Percentiles rank a stretch among this genome's conserved stretches.
phyloP scores from a whole-genome alignment of 768 basidiomycete species.

The Lactarius vividus region DNA sequence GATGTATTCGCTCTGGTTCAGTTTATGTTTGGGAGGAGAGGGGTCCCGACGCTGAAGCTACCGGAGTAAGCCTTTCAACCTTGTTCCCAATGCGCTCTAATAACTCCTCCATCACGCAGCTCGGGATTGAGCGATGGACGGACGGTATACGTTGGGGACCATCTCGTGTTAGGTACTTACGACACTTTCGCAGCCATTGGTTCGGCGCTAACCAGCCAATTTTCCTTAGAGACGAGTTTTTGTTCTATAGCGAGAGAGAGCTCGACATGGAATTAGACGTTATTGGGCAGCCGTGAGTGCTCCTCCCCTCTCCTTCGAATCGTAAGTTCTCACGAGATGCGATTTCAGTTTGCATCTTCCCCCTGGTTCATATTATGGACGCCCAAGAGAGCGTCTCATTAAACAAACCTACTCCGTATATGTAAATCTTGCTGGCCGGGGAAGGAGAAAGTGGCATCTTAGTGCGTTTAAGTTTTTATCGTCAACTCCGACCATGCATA shows the following conservation, averaged over 20 bases:
- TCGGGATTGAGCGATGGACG: slow-evolving; percentile 81
- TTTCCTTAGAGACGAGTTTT: slow-evolving; percentile 54
- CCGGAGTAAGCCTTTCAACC: slow-evolving; percentile 48
- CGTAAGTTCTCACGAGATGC: slow-evolving; percentile 22
- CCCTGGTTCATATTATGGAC: slow-evolving; percentile 32
- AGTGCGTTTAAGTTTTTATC: slow-evolving; percentile 44
- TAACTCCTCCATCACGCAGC: slow-evolving; percentile 36
- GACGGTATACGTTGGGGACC: slow-evolving; percentile 73
- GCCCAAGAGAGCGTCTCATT: slow-evolving; percentile 50
- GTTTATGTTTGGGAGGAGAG: slow-evolving; percentile 87
- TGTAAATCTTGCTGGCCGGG: slow-evolving; percentile 55
- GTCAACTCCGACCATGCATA: slow-evolving; percentile 3
- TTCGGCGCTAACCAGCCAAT: slow-evolving; percentile 1
- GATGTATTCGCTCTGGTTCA: slow-evolving; percentile 64
- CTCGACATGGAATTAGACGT: slow-evolving; percentile 33
- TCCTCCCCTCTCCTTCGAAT: not conserved
- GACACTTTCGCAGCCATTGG: not conserved
- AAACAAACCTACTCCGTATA: slow-evolving; percentile 83
- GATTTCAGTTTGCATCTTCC: slow-evolving; percentile 30
- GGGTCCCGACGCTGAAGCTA: slow-evolving; percentile 60
- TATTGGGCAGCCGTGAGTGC: slow-evolving; percentile 26
- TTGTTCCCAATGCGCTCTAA: not conserved
- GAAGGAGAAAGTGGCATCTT: slow-evolving; percentile 79
- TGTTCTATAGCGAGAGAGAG: slow-evolving; percentile 73
- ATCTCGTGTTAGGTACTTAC: slow-evolving; percentile 66